A percentile compares a stretch with the other conserved stretches of the same genome.
These are phyloP conservation scores for Neurospora africana DNA, from an alignment of 495 filamentous ascomycete genomes.

Conservation along the genomic window DNA sequence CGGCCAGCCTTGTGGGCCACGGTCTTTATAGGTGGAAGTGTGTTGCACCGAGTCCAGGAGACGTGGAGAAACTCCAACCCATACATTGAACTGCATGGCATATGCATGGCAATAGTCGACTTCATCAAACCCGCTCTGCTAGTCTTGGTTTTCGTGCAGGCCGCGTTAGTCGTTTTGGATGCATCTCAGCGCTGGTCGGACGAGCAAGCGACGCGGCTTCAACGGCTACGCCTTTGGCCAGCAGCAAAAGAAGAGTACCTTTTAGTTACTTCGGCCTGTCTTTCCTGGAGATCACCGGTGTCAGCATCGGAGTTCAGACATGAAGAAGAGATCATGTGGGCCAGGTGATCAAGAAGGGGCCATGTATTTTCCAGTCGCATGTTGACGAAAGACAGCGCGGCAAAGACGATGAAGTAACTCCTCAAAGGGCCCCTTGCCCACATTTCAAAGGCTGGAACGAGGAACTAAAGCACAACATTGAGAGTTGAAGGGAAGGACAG, in stretches of 20 bases:
- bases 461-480: too few species aligned
- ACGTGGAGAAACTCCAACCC: background rate
- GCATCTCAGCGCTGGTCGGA: background rate
- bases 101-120: background rate
- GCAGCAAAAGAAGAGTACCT: background rate
- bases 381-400: background rate
- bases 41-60: background rate
- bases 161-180: background rate
- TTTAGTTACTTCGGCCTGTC: background rate
- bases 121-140: background rate
- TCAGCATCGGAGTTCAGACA: background rate
- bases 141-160: background rate
- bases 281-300: background rate
- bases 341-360: background rate
- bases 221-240: background rate
- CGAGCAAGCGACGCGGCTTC: background rate
- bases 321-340: background rate
- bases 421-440: background rate
- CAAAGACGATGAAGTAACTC: background rate
- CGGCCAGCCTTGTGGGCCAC: conserved; percentile 21
- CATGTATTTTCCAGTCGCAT: background rate
- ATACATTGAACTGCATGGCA: background rate
- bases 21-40: conserved; percentile 4
- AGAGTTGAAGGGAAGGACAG: too few species aligned
- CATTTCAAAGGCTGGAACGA: background rate